Conservation (phyloP, 352 stramenopile genomes). For the Pythium coloratum region DNA sequence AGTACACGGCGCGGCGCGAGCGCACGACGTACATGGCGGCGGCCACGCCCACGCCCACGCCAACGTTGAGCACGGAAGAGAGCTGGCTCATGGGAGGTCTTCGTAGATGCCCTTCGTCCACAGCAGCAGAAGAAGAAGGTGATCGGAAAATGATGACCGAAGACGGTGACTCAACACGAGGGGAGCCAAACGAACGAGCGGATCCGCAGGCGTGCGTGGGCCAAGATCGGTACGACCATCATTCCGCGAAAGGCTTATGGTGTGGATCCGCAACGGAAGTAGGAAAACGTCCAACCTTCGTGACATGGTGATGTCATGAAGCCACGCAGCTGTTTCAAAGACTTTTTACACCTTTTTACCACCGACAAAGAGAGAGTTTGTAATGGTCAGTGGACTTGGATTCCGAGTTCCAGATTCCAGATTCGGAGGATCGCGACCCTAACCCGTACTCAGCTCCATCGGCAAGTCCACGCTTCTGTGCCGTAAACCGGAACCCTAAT, state of each 20-base stretch:
- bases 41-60: slow-evolving; percentile 51
- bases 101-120: not conserved
- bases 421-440: not conserved
- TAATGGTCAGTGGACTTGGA: not conserved
- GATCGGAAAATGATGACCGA: not conserved
- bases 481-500: not conserved
- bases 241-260: slow-evolving; percentile 2
- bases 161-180: not conserved
- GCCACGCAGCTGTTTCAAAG: not conserved
- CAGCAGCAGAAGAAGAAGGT: not conserved
- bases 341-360: slow-evolving; percentile 20
- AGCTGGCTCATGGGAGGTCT: slow-evolving; percentile 48
- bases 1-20: slow-evolving; percentile 61
- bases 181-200: slow-evolving; percentile 10
- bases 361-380: slow-evolving; percentile 3
- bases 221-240: slow-evolving; percentile 13
- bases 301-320: slow-evolving; percentile 12
- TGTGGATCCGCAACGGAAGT: slow-evolving; percentile 10
- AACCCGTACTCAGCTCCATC: slow-evolving; percentile 6
- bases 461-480: not conserved
- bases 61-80: slow-evolving; percentile 38
- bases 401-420: not conserved
- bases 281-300: slow-evolving; percentile 6
- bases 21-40: slow-evolving; percentile 64
- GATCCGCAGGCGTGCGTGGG: not conserved